phyloP scores from a whole-genome alignment of 805 yeast genomes.

The Ogataea ganodermae region DNA sequence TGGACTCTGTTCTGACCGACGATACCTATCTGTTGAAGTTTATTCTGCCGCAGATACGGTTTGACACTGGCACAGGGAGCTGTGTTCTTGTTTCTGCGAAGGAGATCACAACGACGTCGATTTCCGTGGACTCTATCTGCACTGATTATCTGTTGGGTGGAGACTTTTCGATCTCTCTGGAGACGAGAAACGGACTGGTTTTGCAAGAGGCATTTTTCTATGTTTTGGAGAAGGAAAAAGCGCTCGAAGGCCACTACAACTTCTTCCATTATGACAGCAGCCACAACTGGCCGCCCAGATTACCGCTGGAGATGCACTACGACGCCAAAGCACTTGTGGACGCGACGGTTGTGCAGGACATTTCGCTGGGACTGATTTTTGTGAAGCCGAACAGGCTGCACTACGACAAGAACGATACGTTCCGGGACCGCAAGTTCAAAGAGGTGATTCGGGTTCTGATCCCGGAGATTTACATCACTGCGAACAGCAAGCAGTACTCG shows the following conservation, averaged over 20 bases:
- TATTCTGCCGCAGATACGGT: conserved; percentile 81
- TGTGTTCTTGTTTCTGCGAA: conserved; percentile 56
- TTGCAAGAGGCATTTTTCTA: conserved; percentile 58
- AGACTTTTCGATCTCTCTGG: conserved; percentile 45
- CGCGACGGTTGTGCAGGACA: conserved; percentile 50
- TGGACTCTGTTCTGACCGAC: conserved; percentile 26
- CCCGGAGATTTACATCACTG: conserved; percentile 53
- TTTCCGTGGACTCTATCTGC: conserved; percentile 45
- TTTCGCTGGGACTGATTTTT: conserved; percentile 52
- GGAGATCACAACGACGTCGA: conserved; percentile 58
- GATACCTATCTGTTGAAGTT: conserved; percentile 58
- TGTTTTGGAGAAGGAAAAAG: conserved; percentile 46
- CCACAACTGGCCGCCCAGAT: conserved; percentile 63
- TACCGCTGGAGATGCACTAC: conserved; percentile 64
- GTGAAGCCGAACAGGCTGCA: conserved; percentile 56
- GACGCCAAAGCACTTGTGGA: conserved; percentile 45
- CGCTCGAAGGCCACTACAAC: conserved; percentile 34
- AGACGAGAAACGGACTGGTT: conserved; percentile 56
- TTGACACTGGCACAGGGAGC: conserved; percentile 44
- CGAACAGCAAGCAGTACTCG: conserved; percentile 59
- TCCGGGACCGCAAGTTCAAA: conserved; percentile 20
- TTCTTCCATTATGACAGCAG: conserved; percentile 33
- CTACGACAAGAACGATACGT: conserved; percentile 34
- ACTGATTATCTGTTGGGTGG: conserved; percentile 42
- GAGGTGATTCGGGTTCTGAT: conserved; percentile 30